Evolutionary conservation across 1,284 basidiomycete species (phyloP).

Genomic region (Moesziomyces sp.): DNA sequence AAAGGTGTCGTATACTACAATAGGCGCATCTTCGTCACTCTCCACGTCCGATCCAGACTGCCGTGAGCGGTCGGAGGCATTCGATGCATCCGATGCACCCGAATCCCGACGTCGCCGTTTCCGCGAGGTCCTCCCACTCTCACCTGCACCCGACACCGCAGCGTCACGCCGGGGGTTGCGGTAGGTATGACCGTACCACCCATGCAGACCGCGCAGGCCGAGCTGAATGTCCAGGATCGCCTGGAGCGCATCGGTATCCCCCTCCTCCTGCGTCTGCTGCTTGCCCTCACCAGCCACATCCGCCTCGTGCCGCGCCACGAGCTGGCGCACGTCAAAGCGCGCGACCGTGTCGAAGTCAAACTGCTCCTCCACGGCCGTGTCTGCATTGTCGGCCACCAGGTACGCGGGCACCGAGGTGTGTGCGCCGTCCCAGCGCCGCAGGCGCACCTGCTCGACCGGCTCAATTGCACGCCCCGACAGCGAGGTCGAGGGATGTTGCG

Average conservation of each 20-base stretch:
- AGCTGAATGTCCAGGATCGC: constrained; percentile 17
- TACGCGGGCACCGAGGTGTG: constrained; percentile 6
- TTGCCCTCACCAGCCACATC: neutral
- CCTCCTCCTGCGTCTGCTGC: neutral
- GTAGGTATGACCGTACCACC: constrained; percentile 27
- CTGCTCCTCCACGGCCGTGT: constrained; percentile 6
- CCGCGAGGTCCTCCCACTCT: constrained; percentile 2
- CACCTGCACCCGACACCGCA: no score
- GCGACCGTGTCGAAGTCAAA: constrained; percentile 20
- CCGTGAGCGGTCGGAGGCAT: neutral
- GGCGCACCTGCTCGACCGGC: constrained; percentile 5
- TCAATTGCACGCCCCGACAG: neutral
- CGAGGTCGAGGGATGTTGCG: constrained; percentile 3
- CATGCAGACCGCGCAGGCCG: constrained; percentile 15
- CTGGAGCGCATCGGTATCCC: constrained; percentile 6
- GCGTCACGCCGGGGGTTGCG: neutral
- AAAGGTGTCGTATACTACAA: constrained; percentile 33
- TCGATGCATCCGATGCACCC: neutral
- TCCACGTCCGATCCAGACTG: neutral
- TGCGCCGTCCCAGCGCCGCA: constrained; percentile 36
- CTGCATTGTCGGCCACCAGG: constrained; percentile 8
- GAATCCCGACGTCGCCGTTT: constrained; percentile 1
- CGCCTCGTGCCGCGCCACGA: neutral
- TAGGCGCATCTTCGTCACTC: constrained; percentile 1
- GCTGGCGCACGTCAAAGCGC: neutral